Conservation (phyloP, 208 protist genomes). For the Crithidia expoeki region DNA sequence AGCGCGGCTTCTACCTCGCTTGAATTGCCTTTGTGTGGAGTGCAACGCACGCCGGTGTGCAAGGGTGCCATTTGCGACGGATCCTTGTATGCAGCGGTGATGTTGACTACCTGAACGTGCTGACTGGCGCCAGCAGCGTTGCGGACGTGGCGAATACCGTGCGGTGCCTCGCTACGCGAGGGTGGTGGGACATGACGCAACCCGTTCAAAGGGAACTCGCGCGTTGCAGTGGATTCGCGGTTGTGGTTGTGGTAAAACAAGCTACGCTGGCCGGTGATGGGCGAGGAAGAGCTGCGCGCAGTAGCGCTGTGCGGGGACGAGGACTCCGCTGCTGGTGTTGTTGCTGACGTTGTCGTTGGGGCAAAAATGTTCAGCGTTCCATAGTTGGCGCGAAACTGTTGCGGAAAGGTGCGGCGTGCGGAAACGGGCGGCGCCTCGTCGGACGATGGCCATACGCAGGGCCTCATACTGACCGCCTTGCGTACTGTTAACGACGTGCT, state of each 20-base stretch:
- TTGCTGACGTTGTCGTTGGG: not conserved
- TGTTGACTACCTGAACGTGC: constrained; percentile 80
- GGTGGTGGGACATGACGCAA: constrained; percentile 50
- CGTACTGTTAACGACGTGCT: not conserved
- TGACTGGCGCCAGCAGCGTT: constrained; percentile 48
- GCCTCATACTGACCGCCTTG: constrained; percentile 22
- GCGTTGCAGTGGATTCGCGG: constrained; percentile 52
- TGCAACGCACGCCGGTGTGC: constrained; percentile 54
- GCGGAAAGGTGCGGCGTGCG: constrained; percentile 23
- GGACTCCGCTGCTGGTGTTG: not conserved
- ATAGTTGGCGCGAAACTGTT: constrained; percentile 31
- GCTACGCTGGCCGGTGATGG: constrained; percentile 23
- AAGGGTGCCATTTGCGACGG: constrained; percentile 48
- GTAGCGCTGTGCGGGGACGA: too few relatives aligned
- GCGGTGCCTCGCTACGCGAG: constrained; percentile 45
- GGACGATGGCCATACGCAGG: constrained; percentile 30
- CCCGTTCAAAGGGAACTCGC: constrained; percentile 56
- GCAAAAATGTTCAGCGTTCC: constrained; percentile 57
- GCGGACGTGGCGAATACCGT: constrained; percentile 57
- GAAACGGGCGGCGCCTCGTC: constrained; percentile 31
- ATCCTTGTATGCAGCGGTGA: constrained; percentile 74
- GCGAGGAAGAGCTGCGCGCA: constrained; percentile 6
- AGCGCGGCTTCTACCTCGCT: constrained; percentile 42
- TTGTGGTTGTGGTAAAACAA: constrained; percentile 44
- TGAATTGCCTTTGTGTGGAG: constrained; percentile 22